Evolutionary conservation across 345 rosid genomes (phyloP).

Genomic region (Brassica rapa): DNA sequence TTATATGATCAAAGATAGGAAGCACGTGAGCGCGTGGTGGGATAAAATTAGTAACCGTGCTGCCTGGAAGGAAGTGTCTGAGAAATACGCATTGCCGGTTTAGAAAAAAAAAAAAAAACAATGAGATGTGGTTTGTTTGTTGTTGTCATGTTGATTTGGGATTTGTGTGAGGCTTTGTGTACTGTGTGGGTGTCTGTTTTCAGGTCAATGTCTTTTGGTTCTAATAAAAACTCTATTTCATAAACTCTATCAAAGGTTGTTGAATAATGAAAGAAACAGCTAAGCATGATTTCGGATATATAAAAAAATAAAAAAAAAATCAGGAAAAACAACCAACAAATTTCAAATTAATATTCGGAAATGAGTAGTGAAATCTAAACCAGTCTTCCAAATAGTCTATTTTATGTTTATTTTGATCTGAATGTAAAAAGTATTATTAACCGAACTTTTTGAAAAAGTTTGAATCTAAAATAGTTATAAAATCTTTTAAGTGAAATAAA

Average conservation of each 20-base stretch:
- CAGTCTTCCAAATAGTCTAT: not conserved
- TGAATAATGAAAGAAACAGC: not conserved
- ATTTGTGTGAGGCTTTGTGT: not conserved
- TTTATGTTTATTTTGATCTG: no score
- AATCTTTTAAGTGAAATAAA: no score
- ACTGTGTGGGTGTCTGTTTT: not conserved
- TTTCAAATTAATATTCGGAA: not conserved
- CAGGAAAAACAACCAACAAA: no score
- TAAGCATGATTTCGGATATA: not conserved
- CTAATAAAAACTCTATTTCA: slow-evolving; percentile 2
- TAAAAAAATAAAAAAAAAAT: no score
- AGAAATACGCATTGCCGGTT: slow-evolving; percentile 32
- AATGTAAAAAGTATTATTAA: not conserved
- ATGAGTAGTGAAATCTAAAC: not conserved
- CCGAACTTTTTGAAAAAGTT: not conserved
- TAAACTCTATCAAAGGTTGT: not conserved
- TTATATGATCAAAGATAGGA: slow-evolving; percentile 53
- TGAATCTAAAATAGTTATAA: no score
- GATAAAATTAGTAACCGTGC: slow-evolving; percentile 61
- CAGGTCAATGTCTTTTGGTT: slow-evolving; percentile 3
- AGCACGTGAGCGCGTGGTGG: slow-evolving; percentile 67
- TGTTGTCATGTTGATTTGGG: slow-evolving; percentile 1
- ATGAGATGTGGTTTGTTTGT: not conserved
- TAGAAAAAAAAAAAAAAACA: not conserved
- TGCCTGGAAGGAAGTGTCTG: slow-evolving; percentile 57